Conservation (phyloP, 306 rosid genomes). For the Citrullus amarus region DNA sequence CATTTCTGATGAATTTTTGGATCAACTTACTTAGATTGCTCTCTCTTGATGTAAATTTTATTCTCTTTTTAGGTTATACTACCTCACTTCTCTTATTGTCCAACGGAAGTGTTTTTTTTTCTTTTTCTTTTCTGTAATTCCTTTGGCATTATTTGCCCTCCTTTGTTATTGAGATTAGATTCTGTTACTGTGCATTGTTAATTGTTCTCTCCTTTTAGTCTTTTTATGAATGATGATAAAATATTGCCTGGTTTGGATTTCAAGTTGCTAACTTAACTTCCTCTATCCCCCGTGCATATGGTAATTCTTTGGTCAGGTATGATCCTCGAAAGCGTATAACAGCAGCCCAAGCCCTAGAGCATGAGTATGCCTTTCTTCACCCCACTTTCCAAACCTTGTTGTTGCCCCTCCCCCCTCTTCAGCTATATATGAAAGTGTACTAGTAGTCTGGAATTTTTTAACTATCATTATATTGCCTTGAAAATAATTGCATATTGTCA, state of each 20-base stretch:
- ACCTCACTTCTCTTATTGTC: not conserved
- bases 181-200: not conserved
- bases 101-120: not conserved
- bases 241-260: not conserved
- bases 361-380: slow-evolving; percentile 48
- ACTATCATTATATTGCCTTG: not conserved
- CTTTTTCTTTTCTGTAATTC: too few species aligned
- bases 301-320: slow-evolving; percentile 42
- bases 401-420: not conserved
- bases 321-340: slow-evolving; percentile 93
- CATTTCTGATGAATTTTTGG: too few species aligned
- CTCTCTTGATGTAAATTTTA: too few species aligned
- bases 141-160: not conserved
- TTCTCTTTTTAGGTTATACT: not conserved
- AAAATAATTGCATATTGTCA: not conserved
- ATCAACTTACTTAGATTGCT: too few species aligned
- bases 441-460: not conserved
- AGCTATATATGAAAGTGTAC: too few species aligned
- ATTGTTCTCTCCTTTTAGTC: not conserved
- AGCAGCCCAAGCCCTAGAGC: slow-evolving; percentile 90
- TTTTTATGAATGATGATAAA: not conserved
- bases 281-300: not conserved
- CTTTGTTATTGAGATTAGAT: not conserved
- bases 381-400: not conserved
- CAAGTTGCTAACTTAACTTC: not conserved